Conservation (phyloP, 2,329 filamentous ascomycete species). For the Dothideomycetes sp. region DNA sequence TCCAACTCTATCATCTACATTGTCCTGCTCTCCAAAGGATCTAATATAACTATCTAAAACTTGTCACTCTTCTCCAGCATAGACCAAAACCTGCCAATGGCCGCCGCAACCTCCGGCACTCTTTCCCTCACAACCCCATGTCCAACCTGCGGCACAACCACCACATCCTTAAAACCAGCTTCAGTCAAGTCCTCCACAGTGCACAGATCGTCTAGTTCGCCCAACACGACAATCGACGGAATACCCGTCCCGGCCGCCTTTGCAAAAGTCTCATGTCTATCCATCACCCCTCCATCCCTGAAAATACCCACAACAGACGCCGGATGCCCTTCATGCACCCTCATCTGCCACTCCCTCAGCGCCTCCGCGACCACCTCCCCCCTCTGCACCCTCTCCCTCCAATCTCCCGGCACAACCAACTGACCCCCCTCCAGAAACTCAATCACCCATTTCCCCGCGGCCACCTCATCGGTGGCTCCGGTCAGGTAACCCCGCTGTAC, state of each 20-base stretch:
- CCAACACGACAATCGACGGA: neutral
- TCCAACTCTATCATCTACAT: too few species aligned
- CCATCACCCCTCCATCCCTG: conserved; percentile 34
- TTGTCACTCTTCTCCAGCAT: neutral
- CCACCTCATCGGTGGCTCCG: conserved; percentile 18
- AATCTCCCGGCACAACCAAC: conserved; percentile 31
- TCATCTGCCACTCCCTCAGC: conserved; percentile 37
- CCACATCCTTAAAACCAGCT: conserved; percentile 25
- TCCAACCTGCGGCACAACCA: conserved; percentile 26
- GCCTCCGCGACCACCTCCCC: conserved; percentile 39
- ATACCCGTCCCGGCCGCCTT: conserved; percentile 15
- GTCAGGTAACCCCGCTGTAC: neutral
- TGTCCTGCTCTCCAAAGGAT: too few species aligned
- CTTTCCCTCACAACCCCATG: conserved; percentile 30
- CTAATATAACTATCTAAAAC: too few species aligned
- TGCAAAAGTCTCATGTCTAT: conserved; percentile 24
- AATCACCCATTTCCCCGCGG: conserved; percentile 26
- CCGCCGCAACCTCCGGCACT: conserved; percentile 24
- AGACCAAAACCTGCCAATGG: conserved; percentile 23
- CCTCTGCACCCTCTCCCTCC: conserved; percentile 29
- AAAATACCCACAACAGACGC: conserved; percentile 36
- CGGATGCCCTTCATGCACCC: conserved; percentile 33
- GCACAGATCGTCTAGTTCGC: conserved; percentile 13
- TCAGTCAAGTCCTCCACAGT: conserved; percentile 20
- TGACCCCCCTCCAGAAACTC: conserved; percentile 33